Base-by-base conservation (phyloP, 805 yeast species). In the Yamadazyma sp. region DNA sequence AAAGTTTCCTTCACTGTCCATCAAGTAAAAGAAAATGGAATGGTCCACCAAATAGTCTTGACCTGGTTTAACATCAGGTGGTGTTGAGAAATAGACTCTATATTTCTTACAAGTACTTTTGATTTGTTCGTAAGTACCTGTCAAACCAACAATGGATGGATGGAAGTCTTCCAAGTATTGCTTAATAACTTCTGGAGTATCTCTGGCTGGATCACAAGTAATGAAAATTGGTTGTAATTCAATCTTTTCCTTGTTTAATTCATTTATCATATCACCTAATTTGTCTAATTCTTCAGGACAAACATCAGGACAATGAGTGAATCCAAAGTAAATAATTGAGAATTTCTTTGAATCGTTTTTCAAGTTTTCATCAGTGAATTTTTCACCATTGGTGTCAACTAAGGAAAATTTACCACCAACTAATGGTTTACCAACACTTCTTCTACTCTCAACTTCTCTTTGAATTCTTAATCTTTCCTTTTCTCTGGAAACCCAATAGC, bases 1-100 rank as follows among this genome's bases (percentile, higher is more conserved):
- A 54, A 87, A 93, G 54, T 86, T 79, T 31, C 98, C 98, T 56
- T 93, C 96, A n/a, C 96, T 89, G 57, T 93, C 98, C 97, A 93
- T 91, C 50, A 93, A 68, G 55, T 93, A 93, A 64, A 91, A 91
- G 76, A 93, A 93, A 40, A 93, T 88, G 3, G 98, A 91, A 62
- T 93, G 98, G 56, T 93, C 98, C 21, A 93, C 98, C 42, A 93
- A 70, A 56, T 93, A 93, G 50, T 93, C 96, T 61, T 93, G 95
- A 13, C 97, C 98, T 0, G 95, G 93, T 56, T 88, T 86, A 30
- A 93, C 82, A 54, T 87, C 78, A 17, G 89, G 85, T 3, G 98
- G 98, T 1, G 98, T 93, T n/a, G 96, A 86, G 61, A 93, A 93
- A 61, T 93, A 93, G 10, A 93, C 98, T 47, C 98, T 74, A 63